A percentile compares a stretch with the other conserved stretches of the same genome.
These are phyloP conservation scores for Mortierella sp. DNA, from an alignment of 371 early-diverging fungal genomes.

Conservation along the genomic window DNA sequence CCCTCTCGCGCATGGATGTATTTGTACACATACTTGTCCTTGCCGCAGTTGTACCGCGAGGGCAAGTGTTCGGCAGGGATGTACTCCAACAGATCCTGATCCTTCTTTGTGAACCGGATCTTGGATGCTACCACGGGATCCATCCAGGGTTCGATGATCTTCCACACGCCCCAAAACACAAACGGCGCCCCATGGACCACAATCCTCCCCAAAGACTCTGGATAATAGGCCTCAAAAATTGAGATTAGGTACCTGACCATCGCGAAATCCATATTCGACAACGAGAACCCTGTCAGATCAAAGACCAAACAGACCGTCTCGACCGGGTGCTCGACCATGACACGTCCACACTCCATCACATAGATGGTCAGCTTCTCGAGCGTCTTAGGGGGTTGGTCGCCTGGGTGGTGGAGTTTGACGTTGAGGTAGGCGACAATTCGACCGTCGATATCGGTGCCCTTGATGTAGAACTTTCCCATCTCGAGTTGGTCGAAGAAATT, in stretches of 20 bases:
- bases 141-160: slow-evolving; percentile 77
- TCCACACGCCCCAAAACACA: slow-evolving; percentile 87
- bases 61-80: slow-evolving; percentile 65
- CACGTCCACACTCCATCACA: slow-evolving; percentile 85
- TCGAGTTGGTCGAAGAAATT: slow-evolving; percentile 62
- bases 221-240: slow-evolving; percentile 86
- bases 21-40: slow-evolving; percentile 50
- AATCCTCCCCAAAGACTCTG: slow-evolving; percentile 81
- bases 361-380: slow-evolving; percentile 75
- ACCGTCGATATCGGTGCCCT: slow-evolving; percentile 64
- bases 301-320: slow-evolving; percentile 86
- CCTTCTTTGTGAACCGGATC: slow-evolving; percentile 79
- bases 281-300: slow-evolving; percentile 82
- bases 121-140: slow-evolving; percentile 91
- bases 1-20: slow-evolving; percentile 33
- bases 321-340: slow-evolving; percentile 73
- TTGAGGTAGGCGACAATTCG: slow-evolving; percentile 67
- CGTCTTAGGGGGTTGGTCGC: slow-evolving; percentile 64
- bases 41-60: slow-evolving; percentile 50
- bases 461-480: slow-evolving; percentile 66
- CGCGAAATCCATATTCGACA: slow-evolving; percentile 77
- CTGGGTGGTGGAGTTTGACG: slow-evolving; percentile 65
- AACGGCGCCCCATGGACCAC: slow-evolving; percentile 89
- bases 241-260: slow-evolving; percentile 78
- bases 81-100: slow-evolving; percentile 71